A percentile compares a stretch with the other conserved stretches of the same genome.
Evolutionary conservation across 371 early-diverging fungal genomes (phyloP).

Genomic region (Mortierella sp.): DNA sequence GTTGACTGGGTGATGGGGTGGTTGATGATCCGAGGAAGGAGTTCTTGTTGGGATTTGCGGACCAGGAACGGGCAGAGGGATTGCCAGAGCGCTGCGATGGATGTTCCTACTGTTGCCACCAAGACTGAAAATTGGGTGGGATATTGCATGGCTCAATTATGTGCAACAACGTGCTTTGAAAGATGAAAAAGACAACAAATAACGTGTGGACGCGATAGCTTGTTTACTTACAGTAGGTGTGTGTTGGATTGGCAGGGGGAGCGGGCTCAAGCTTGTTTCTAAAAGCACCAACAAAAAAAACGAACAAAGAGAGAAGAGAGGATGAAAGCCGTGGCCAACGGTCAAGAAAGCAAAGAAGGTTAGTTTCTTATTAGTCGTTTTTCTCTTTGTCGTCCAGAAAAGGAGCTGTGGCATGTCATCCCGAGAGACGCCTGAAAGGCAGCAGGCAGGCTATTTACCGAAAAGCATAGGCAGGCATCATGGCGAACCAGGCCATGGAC

Average conservation of each 20-base stretch:
- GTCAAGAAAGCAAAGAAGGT: not conserved
- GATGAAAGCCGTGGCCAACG: not conserved
- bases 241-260: slow-evolving; percentile 19
- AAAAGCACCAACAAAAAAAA: not conserved
- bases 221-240: slow-evolving; percentile 35
- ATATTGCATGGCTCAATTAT: not conserved
- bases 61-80: slow-evolving; percentile 44
- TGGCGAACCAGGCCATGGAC: slow-evolving; percentile 44
- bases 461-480: slow-evolving; percentile 55
- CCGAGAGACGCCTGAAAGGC: not conserved
- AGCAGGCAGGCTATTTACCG: slow-evolving; percentile 21
- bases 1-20: slow-evolving; percentile 40
- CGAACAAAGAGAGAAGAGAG: not conserved
- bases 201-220: not conserved
- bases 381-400: not conserved
- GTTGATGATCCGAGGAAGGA: slow-evolving; percentile 44
- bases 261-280: slow-evolving; percentile 39
- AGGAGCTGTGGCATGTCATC: not conserved
- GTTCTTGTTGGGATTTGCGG: slow-evolving; percentile 16
- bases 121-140: slow-evolving; percentile 25
- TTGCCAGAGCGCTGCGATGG: slow-evolving; percentile 42
- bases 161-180: not conserved
- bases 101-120: slow-evolving; percentile 44
- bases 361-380: not conserved
- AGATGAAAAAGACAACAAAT: not conserved